Conservation (phyloP, 176 grass and related monocot species). For the Bolboschoenus planiculmis region DNA sequence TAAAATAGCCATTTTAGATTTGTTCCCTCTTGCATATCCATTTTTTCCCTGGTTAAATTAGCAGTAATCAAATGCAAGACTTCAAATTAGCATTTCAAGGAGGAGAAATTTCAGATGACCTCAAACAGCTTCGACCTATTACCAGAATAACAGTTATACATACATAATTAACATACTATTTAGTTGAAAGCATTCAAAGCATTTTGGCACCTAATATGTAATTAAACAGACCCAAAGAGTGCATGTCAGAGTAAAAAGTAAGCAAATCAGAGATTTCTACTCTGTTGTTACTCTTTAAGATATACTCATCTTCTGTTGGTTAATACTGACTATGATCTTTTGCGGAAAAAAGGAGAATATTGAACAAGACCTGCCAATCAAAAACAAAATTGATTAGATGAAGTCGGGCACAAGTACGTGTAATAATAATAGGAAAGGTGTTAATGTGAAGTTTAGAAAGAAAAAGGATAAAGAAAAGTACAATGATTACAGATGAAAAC, state of each 20-base stretch:
- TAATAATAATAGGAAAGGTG: neutral
- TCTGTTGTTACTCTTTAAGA: neutral
- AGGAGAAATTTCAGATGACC: neutral
- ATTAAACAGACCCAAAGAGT: neutral
- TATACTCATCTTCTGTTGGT: neutral
- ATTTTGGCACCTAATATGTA: neutral
- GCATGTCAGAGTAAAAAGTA: neutral
- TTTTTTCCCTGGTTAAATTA: neutral
- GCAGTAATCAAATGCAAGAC: neutral
- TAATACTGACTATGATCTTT: neutral
- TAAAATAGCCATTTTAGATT: neutral
- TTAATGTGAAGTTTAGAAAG: neutral
- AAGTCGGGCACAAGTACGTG: neutral
- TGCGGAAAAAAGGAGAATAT: neutral
- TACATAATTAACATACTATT: neutral
- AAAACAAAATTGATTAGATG: neutral
- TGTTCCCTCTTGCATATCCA: neutral
- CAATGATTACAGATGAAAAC: neutral
- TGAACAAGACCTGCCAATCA: neutral
- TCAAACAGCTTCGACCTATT: neutral
- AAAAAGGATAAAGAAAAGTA: neutral
- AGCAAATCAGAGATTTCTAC: neutral
- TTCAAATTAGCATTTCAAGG: neutral
- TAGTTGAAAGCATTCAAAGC: neutral
- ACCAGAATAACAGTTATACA: neutral